Base-by-base conservation (phyloP, 345 rosid species). In the Abelmoschus esculentus region DNA sequence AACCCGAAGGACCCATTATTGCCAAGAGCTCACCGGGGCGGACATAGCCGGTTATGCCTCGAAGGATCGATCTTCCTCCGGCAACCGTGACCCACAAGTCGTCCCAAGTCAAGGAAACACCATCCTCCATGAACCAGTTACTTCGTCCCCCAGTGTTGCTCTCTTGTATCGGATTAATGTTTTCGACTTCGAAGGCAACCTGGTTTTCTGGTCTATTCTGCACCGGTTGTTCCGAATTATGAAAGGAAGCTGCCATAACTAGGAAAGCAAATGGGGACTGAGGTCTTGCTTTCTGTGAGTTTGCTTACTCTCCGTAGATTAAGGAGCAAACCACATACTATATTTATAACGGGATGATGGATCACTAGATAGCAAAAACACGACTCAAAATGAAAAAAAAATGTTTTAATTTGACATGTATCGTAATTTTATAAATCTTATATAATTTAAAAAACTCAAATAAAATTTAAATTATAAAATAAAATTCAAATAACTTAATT, bases 1-100 rank as follows among this genome's bases (percentile, higher is more conserved):
- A 79, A 22, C 90, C 90, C 2, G 90, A 86, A 67, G 90, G 90
- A 54, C 90, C 86, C 90, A 84, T 79, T 0, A 86, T 79, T 7
- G 83, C 86, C 73, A 86, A 62, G 29, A 86, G 68, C 71, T 82
- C 74, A 17, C 88, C 86, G 0, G 90, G 86, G 6, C 73, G 68
- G 6, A 85, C 86, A 57, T 74, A 81, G 2, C 88, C 90, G 7
- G 80, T 82, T 2, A 79, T 26, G 36, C 79, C 88, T 32, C 75
- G 73, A 4, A 86, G 80, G 55, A 84, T 76, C 2, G 81, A 55
- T 61, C 57, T 71, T 18, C 76, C 61, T 11, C 70, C 26, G 0
- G 75, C n/a, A 13, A 79, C 82, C 0, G 71, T 77, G 29, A 83
- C 85, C 78, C 77, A 82, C 71, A 83, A 14, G 31, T 82, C 78